A percentile compares a stretch with the other conserved stretches of the same genome.
Conservation (phyloP, 2,329 filamentous ascomycete species). For the Xylariaceae sp. region DNA sequence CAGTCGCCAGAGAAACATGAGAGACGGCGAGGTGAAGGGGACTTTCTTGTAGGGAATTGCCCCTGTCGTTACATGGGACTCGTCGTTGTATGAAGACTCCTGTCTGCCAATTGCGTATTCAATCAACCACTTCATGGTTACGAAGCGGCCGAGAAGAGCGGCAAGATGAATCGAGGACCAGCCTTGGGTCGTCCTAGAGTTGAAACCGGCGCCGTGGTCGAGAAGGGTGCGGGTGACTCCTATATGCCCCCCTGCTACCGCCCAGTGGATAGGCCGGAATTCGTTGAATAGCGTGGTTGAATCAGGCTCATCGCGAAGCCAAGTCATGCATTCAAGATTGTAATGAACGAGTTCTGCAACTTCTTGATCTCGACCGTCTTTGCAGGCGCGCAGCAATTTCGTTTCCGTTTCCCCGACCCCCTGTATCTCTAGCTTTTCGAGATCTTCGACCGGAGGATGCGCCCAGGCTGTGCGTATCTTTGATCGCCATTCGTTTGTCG, state of each 20-base stretch:
- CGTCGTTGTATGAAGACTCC: background rate
- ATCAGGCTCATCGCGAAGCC: background rate
- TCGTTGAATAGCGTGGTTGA: background rate
- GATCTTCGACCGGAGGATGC: background rate
- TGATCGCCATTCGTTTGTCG: background rate
- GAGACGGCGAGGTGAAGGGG: no score
- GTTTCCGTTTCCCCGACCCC: background rate
- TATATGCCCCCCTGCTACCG: slow-evolving; percentile 7
- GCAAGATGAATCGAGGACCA: slow-evolving; percentile 9
- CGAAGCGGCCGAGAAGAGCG: slow-evolving; percentile 9
- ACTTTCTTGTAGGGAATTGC: no score
- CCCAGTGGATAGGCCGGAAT: slow-evolving; percentile 11
- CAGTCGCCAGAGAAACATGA: no score
- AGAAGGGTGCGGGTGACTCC: background rate
- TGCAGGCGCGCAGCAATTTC: slow-evolving; percentile 6
- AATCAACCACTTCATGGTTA: slow-evolving; percentile 9
- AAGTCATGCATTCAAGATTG: slow-evolving; percentile 2
- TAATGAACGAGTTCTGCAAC: background rate
- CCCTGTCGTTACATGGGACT: no score
- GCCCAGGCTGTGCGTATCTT: slow-evolving; percentile 3
- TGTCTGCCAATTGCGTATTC: slow-evolving; percentile 1
- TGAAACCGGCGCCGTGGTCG: background rate
- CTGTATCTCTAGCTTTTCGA: slow-evolving; percentile 2
- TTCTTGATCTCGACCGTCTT: background rate
- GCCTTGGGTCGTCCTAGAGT: background rate